Percentiles rank a stretch among this genome's conserved stretches.
These are phyloP conservation scores for Teratosphaeria epicoccoides DNA, from an alignment of 2,329 filamentous ascomycete species.

Conservation along the genomic window DNA sequence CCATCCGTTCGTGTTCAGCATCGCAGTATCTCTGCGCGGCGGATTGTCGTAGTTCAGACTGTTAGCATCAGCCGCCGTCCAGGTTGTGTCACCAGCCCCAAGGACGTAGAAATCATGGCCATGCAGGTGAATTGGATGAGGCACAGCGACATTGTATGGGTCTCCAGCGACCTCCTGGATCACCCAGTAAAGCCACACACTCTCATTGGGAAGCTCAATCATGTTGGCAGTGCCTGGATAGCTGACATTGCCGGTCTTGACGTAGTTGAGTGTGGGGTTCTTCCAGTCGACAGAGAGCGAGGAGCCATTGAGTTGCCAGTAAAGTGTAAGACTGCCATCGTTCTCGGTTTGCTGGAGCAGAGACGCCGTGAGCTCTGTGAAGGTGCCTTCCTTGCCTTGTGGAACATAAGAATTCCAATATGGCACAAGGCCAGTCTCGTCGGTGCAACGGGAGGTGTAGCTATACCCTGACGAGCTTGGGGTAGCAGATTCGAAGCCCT, in stretches of 20 bases:
- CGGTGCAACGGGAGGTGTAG: constrained; percentile 31
- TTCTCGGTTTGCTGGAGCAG: constrained; percentile 20
- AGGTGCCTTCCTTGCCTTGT: constrained; percentile 19
- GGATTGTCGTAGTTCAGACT: constrained; percentile 28
- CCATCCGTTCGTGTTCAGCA: constrained; percentile 29
- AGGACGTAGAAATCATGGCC: constrained; percentile 23
- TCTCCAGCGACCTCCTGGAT: constrained; percentile 21
- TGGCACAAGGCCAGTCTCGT: constrained; percentile 30
- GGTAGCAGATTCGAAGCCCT: constrained; percentile 20
- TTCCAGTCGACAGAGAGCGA: constrained; percentile 35
- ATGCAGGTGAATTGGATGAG: constrained; percentile 26
- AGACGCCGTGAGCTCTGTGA: constrained; percentile 18
- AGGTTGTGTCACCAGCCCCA: constrained; percentile 17
- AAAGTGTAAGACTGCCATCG: constrained; percentile 22
- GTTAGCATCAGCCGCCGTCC: constrained; percentile 13
- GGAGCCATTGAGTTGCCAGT: constrained; percentile 35
- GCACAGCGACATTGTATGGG: constrained; percentile 20
- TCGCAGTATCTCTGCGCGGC: constrained; percentile 30
- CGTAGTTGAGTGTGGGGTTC: constrained; percentile 35
- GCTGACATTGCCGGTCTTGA: constrained; percentile 29
- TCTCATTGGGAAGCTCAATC: constrained; percentile 20
- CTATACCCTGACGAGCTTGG: constrained; percentile 22
- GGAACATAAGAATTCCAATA: constrained; percentile 29
- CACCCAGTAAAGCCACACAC: constrained; percentile 26
- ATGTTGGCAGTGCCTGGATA: constrained; percentile 28